Evolutionary conservation across 495 filamentous ascomycete species (phyloP).

Genomic region (Xylaria telfairii): DNA sequence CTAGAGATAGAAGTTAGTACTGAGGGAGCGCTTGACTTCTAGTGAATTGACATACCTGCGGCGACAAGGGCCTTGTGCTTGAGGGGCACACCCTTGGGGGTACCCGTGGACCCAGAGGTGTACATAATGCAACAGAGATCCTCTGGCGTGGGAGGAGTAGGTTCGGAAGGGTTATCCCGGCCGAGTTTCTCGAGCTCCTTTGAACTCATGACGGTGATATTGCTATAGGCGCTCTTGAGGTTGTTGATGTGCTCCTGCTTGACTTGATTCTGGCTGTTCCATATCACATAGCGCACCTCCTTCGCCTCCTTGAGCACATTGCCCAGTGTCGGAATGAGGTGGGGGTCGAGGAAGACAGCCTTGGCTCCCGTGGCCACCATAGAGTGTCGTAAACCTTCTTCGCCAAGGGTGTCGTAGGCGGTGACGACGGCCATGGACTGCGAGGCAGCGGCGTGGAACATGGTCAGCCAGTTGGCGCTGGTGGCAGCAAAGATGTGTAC

Average conservation of each 20-base stretch:
- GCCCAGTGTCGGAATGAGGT: conserved; percentile 78
- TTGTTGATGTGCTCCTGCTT: conserved; percentile 82
- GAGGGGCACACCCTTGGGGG: conserved; percentile 93
- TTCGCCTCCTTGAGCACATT: conserved; percentile 82
- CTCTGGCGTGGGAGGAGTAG: conserved; percentile 78
- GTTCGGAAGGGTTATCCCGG: conserved; percentile 80
- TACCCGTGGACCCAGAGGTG: conserved; percentile 96
- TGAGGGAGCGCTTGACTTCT: conserved; percentile 21
- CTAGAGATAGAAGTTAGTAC: conserved; percentile 46
- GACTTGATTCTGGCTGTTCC: conserved; percentile 79
- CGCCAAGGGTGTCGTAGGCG: conserved; percentile 95
- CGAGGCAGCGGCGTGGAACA: conserved; percentile 75
- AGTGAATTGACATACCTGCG: conserved; percentile 64
- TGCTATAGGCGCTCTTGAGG: conserved; percentile 71
- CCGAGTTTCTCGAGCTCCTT: conserved; percentile 85
- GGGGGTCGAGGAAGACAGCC: conserved; percentile 89
- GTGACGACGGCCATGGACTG: conserved; percentile 96
- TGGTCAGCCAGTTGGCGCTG: conserved; percentile 80
- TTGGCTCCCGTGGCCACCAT: conserved; percentile 85
- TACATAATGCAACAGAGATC: conserved; percentile 99
- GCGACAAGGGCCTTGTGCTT: conserved; percentile 90
- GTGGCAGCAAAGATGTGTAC: conserved; percentile 92
- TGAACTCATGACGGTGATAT: conserved; percentile 79
- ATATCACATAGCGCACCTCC: conserved; percentile 82
- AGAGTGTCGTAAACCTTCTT: conserved; percentile 91